Base-by-base conservation (phyloP, 768 basidiomycete genomes). In the Lyophyllum semitale region DNA sequence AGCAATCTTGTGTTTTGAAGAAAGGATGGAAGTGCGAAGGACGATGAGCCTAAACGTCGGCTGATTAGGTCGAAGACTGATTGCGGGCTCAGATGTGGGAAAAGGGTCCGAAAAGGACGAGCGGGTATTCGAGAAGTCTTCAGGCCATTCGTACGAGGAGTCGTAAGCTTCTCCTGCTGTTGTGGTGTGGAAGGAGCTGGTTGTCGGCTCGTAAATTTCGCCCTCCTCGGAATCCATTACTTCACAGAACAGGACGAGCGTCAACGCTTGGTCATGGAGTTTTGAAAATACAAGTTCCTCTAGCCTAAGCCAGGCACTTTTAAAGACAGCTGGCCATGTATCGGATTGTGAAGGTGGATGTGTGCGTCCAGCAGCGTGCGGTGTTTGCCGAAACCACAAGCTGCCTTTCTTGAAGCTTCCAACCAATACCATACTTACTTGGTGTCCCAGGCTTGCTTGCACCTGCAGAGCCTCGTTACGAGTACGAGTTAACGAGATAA, bases 111-210 rank as follows among this genome's bases (percentile, higher is more conserved):
- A 12, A 25, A 37, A 48, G 30, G 45, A 12, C 20, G 35, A 50
- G 22, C 38, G 23, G 40, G 42, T 49, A 48, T 20, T 55, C 29
- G 48, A 57, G 42, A 55, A 54, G 29, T 74, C 78, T 48, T 78
- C 80, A 22, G 84, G 84, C 82, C 85, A 89, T 74, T 88, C 87
- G 43, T 76, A 72, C 13, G 78, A 71, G 20, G 82, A 77, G 59
- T 84, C 77, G 61, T 89, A 82, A 27, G 30, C 56, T 22, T 67
- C 64, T 40, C 61, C 56, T 42, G 58, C 60, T 32, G 55, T 47
- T 29, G 62, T 43, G 30, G 40, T 22, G 20, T 17, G 30, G 17
- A 32, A 46, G 22, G 44, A 27, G 23, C 17, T 32, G 27, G 37
- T 40, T 35, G 18, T 26, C 46, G 50, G 49, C 51, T 67, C 68